A percentile compares a stretch with the other conserved stretches of the same genome.
These are phyloP conservation scores for Kurtzmaniella quercitrusa DNA, from an alignment of 1,139 yeast genomes.

Conservation along the genomic window DNA sequence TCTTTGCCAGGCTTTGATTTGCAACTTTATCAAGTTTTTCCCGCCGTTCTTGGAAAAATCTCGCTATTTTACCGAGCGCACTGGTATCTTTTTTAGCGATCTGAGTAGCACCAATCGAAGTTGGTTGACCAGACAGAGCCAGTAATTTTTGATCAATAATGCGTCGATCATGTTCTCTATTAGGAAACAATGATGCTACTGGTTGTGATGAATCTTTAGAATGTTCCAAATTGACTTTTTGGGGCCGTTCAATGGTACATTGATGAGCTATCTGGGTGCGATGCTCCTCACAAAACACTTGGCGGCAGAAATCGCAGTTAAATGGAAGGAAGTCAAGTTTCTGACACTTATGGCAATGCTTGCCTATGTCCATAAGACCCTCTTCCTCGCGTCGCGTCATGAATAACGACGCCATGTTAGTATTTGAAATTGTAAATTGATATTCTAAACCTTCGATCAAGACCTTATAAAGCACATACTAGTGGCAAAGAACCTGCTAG, in stretches of 20 bases:
- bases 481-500: constrained; percentile 2
- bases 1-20: not conserved
- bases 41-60: constrained; percentile 33
- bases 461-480: not conserved
- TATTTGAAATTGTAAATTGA: not conserved
- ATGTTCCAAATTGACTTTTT: constrained; percentile 23
- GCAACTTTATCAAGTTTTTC: constrained; percentile 10
- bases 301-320: constrained; percentile 53
- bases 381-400: constrained; percentile 16
- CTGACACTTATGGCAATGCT: constrained; percentile 61
- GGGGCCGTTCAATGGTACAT: constrained; percentile 28
- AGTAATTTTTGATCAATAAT: constrained; percentile 38
- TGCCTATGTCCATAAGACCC: constrained; percentile 65
- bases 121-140: constrained; percentile 21
- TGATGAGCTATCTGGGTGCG: constrained; percentile 45
- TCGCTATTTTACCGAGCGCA: constrained; percentile 46
- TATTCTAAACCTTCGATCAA: not conserved
- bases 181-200: constrained; percentile 50
- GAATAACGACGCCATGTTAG: constrained; percentile 8
- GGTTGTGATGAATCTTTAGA: constrained; percentile 5
- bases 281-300: constrained; percentile 58
- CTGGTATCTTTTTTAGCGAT: constrained; percentile 18
- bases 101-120: constrained; percentile 22
- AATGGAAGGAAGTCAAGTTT: constrained; percentile 70
- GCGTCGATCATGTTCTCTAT: constrained; percentile 37